These are phyloP conservation scores for Gossypium bickii DNA, from an alignment of 345 rosid genomes.

Conservation along the genomic window DNA sequence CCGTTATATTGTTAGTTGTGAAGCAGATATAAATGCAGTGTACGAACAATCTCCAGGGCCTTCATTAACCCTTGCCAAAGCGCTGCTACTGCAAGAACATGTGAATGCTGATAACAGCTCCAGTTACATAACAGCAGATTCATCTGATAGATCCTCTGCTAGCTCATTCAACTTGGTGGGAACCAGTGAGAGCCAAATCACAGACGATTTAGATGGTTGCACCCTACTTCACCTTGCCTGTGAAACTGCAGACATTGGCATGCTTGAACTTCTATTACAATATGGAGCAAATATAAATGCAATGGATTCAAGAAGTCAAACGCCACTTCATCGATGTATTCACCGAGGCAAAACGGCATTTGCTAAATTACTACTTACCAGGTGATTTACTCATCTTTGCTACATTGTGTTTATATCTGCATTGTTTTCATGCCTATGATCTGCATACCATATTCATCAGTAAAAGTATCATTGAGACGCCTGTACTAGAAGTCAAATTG, in stretches of 20 bases:
- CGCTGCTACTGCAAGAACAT: constrained; percentile 73
- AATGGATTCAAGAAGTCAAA: constrained; percentile 70
- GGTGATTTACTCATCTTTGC: constrained; percentile 43
- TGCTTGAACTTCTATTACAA: constrained; percentile 94
- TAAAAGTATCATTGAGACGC: no score
- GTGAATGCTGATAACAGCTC: constrained; percentile 45
- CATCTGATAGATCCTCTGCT: constrained; percentile 61
- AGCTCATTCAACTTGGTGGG: constrained; percentile 51
- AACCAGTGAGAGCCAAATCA: constrained; percentile 37
- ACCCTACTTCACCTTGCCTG: constrained; percentile 94
- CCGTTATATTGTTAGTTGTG: constrained; percentile 67
- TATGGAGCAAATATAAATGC: constrained; percentile 85
- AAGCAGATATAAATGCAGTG: constrained; percentile 62
- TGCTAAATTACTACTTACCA: constrained; percentile 76
- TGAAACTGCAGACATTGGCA: constrained; percentile 90
- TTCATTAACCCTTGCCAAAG: constrained; percentile 80
- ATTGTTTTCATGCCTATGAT: neutral
- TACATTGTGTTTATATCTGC: neutral
- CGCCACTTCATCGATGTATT: constrained; percentile 73
- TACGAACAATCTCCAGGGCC: constrained; percentile 60
- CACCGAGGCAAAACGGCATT: constrained; percentile 49
- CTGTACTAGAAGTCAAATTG: no score
- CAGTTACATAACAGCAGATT: constrained; percentile 50
- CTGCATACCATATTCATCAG: no score
- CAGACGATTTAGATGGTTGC: constrained; percentile 64